Evolutionary conservation across 352 stramenopile genomes (phyloP).

Genomic region (Phytophthora ohioensis): DNA sequence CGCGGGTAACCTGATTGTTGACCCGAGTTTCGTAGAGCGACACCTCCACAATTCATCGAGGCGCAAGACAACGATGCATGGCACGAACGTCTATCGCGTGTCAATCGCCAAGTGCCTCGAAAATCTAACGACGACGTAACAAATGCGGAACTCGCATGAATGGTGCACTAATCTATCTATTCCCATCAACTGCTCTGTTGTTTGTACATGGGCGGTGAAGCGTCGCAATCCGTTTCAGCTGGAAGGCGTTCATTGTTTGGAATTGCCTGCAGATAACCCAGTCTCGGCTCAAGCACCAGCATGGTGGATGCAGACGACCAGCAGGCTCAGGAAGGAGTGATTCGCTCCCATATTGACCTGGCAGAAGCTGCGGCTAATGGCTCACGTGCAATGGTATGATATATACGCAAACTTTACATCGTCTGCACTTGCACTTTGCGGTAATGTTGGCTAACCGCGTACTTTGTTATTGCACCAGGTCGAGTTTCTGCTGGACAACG

Average conservation of each 20-base stretch:
- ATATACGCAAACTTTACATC: not conserved
- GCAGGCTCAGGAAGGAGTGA: conserved; percentile 51
- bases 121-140: conserved; percentile 49
- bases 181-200: conserved; percentile 1
- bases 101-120: conserved; percentile 74
- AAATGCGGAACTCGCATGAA: not conserved
- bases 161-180: conserved; percentile 22
- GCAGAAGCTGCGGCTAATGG: conserved; percentile 71
- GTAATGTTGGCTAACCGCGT: not conserved
- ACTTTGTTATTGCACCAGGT: conserved; percentile 36
- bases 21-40: conserved; percentile 84
- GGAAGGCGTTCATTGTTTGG: conserved; percentile 5
- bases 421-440: not conserved
- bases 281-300: not conserved
- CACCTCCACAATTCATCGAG: conserved; percentile 76
- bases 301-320: conserved; percentile 47
- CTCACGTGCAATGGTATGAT: conserved; percentile 62
- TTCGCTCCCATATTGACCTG: conserved; percentile 71
- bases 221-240: conserved; percentile 34
- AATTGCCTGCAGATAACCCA: not conserved
- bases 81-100: conserved; percentile 69
- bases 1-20: conserved; percentile 82
- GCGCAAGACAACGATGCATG: conserved; percentile 70
- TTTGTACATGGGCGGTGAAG: conserved; percentile 7
- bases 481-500: conserved; percentile 68